These are phyloP conservation scores for Amanita inopinata DNA, from an alignment of 768 basidiomycete genomes.

Conservation along the genomic window DNA sequence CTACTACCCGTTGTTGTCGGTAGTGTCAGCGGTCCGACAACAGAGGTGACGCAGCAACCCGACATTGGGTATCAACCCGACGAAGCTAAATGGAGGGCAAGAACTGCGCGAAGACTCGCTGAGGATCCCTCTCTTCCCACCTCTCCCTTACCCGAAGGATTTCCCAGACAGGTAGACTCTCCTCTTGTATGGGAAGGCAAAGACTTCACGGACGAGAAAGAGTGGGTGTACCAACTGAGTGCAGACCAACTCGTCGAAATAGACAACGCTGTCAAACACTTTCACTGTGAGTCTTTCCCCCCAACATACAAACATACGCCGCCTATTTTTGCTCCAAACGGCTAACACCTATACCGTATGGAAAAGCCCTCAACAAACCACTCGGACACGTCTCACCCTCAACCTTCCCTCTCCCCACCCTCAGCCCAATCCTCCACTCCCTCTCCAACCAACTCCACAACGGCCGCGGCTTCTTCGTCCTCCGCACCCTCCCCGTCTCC, in stretches of 20 bases:
- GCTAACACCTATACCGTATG: not conserved
- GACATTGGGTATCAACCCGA: slow-evolving; percentile 31
- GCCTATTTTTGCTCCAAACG: not conserved
- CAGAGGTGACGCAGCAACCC: slow-evolving; percentile 17
- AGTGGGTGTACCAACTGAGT: slow-evolving; percentile 30
- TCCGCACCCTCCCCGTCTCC: slow-evolving; percentile 35
- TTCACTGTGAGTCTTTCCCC: slow-evolving; percentile 18
- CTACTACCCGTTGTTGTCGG: too few species aligned
- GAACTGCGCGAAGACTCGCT: slow-evolving; percentile 25
- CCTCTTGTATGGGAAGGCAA: slow-evolving; percentile 35
- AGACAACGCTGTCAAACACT: slow-evolving; percentile 24
- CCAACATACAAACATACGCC: too few species aligned
- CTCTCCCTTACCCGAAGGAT: slow-evolving; percentile 24
- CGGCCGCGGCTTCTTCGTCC: slow-evolving; percentile 39
- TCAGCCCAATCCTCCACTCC: slow-evolving; percentile 23
- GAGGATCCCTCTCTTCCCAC: slow-evolving; percentile 23
- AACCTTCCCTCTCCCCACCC: slow-evolving; percentile 35
- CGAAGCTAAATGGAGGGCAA: slow-evolving; percentile 26
- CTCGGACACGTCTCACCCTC: slow-evolving; percentile 21
- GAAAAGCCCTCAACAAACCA: slow-evolving; percentile 14
- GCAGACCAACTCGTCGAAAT: slow-evolving; percentile 26
- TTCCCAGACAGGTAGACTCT: slow-evolving; percentile 24
- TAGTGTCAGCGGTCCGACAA: too few species aligned
- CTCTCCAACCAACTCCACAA: slow-evolving; percentile 33
- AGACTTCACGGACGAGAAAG: slow-evolving; percentile 28